Base-by-base conservation (phyloP, 345 rosid species). In the Arabidopsis arenosa region DNA sequence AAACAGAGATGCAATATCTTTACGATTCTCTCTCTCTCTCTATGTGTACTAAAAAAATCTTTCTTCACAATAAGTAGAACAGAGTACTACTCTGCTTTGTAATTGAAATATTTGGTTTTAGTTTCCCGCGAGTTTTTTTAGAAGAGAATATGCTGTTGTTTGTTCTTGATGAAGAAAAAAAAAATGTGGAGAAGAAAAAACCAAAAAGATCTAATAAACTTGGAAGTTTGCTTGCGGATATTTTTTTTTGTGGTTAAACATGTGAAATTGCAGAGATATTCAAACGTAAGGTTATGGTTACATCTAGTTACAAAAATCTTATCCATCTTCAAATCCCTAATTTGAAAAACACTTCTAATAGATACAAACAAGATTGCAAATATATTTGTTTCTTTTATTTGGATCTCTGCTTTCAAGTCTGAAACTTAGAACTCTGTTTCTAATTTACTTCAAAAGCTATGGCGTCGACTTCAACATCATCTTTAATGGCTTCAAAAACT, bases 231-330 rank as follows among this genome's bases (percentile, higher is more conserved):
- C 54, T 56, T 41, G 63, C 4, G 0, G 74, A 73, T 73, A 32
- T 73, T 35, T 8, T 44, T 33, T 21, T 10, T 5, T 33, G 32
- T 33, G 45, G 61, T 37, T 73, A 68, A 23, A 23, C 43, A 62
- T 75, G 68, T 68, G 69, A 68, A 76, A 44, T 17, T 70, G 76
- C 59, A 33, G 73, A 72, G 69, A 60, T 72, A 70, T 75, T 75
- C 72, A 75, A 79, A 75, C 52, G 82, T 79, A 79, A 47, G 82
- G 79, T 79, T 79, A 79, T 70, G 72, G 79, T 79, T 79, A 14
- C 79, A 52, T 36, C 77, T 59, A 23, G 78, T 66, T 51, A 66
- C 18, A 55, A 14, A 78, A 18, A 78, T 73, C 81, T 73, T 78
- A 73, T 78, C 81, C 73, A 10, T 66, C 78, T 66, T 73, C 64